Evolutionary conservation across 768 basidiomycete species (phyloP).

Genomic region (Amanita subjunquillea): DNA sequence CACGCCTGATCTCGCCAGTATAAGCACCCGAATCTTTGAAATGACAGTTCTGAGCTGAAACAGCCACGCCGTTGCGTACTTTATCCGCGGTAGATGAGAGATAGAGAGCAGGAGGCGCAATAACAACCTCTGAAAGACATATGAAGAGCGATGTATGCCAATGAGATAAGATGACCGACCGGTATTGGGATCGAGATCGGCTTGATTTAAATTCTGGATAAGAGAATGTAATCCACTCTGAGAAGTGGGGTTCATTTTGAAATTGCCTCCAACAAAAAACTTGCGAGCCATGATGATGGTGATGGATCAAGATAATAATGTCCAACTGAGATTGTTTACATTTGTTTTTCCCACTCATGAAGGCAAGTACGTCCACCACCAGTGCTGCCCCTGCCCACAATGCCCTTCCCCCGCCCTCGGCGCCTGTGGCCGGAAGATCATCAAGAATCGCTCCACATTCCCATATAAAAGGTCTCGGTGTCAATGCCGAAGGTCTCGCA

Average conservation of each 20-base stretch:
- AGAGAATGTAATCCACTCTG: slow-evolving; percentile 55
- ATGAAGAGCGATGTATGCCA: slow-evolving; percentile 2
- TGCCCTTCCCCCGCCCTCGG: slow-evolving; percentile 49
- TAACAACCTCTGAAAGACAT: slow-evolving; percentile 68
- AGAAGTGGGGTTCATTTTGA: slow-evolving; percentile 90
- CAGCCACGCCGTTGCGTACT: slow-evolving; percentile 57
- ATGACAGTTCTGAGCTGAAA: slow-evolving; percentile 91
- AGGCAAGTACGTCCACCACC: slow-evolving; percentile 31
- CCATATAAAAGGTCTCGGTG: slow-evolving; percentile 93
- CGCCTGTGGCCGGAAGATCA: slow-evolving; percentile 46
- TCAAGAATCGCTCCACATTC: slow-evolving; percentile 87
- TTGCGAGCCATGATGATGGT: slow-evolving; percentile 61
- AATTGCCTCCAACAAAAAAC: slow-evolving; percentile 97
- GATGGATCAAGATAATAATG: neutral
- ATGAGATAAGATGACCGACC: slow-evolving; percentile 36
- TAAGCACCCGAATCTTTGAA: slow-evolving; percentile 79
- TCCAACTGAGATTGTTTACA: neutral
- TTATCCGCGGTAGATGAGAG: slow-evolving; percentile 59
- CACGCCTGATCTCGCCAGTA: slow-evolving; percentile 92
- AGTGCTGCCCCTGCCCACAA: slow-evolving; percentile 55
- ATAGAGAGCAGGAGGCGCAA: slow-evolving; percentile 87
- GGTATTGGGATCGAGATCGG: slow-evolving; percentile 63
- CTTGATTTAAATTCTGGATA: slow-evolving; percentile 64
- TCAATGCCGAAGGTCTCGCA: slow-evolving; percentile 77
- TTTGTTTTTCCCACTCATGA: slow-evolving; percentile 12